Percentiles rank a stretch among this genome's conserved stretches.
These are phyloP conservation scores for Arxiozyma heterogenica DNA, from an alignment of 1,139 yeast genomes.

Conservation along the genomic window DNA sequence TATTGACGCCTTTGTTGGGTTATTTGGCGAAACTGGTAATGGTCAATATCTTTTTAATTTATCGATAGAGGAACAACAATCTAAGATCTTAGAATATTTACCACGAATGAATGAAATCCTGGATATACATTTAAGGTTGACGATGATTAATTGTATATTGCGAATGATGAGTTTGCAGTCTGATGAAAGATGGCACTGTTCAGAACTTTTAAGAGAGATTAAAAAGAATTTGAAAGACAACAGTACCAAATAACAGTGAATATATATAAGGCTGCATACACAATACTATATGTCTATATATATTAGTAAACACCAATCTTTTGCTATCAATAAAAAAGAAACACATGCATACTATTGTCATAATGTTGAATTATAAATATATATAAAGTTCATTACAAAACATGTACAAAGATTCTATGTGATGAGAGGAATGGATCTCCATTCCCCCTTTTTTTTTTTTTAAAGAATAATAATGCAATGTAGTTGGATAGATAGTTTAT, in stretches of 20 bases:
- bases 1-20: conserved; percentile 33
- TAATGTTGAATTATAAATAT: background rate
- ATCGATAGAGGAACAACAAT: conserved; percentile 4
- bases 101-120: conserved; percentile 32
- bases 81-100: conserved; percentile 20
- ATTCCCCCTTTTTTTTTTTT: no score
- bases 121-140: conserved; percentile 10
- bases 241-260: no score
- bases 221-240: background rate
- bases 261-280: no score
- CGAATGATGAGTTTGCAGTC: conserved; percentile 36
- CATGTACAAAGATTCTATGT: background rate
- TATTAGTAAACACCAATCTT: no score
- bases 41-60: conserved; percentile 14
- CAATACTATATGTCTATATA: background rate
- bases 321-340: no score
- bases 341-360: no score
- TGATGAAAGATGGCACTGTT: conserved; percentile 24
- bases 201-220: conserved; percentile 11
- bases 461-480: no score
- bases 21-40: conserved; percentile 28
- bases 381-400: background rate
- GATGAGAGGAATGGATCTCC: background rate
- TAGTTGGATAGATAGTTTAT: no score
- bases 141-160: conserved; percentile 23